Evolutionary conservation across 345 rosid genomes (phyloP), one percentile per base, ranked within the genome.

Genomic region (Eutrema heterophyllum): DNA sequence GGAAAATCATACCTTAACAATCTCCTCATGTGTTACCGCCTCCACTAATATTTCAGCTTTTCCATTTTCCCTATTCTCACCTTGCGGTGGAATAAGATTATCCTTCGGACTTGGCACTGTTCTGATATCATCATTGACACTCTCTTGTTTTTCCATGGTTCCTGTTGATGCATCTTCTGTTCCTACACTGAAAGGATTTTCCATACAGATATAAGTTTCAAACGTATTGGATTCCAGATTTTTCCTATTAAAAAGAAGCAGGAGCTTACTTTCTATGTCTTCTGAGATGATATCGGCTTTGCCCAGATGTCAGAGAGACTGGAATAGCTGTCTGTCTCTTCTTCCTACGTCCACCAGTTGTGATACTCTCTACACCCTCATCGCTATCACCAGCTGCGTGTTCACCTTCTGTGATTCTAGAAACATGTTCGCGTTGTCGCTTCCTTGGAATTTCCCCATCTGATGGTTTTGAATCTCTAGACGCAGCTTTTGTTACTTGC

Each of bases 251-350:
- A 36, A 40, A 66, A 65, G 24, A 56, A 56, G 43, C 27, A 72
- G 52, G 53, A 78, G 72, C 92, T 87, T 87, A 94, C 97, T 41
- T 79, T 83, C 79, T 87, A 58, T 81, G 84, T 36, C 87, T 85
- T 74, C 97, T 84, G 62, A 94, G 95, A 82, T 88, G 86, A 83
- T 91, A 94, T 68, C 96, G 87, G 65, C 64, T 88, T 80, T 83
- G 86, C 7, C 81, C 89, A 12, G 88, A 87, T 41, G 86, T 76
- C 74, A 64, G 84, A 18, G 64, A 59, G 15, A 64, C 84, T 5
- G 81, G 74, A 67, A 83, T 72, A 29, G 74, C 78, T 38, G 68
- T 79, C 67, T 85, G 94, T 67, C 67, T 85, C 77, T 83, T 85
- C 82, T 87, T 91, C 88, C 83, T 85, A 53, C 79, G 85, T 67